Conservation (phyloP, 2,329 filamentous ascomycete genomes). For the Venturia carpophila region DNA sequence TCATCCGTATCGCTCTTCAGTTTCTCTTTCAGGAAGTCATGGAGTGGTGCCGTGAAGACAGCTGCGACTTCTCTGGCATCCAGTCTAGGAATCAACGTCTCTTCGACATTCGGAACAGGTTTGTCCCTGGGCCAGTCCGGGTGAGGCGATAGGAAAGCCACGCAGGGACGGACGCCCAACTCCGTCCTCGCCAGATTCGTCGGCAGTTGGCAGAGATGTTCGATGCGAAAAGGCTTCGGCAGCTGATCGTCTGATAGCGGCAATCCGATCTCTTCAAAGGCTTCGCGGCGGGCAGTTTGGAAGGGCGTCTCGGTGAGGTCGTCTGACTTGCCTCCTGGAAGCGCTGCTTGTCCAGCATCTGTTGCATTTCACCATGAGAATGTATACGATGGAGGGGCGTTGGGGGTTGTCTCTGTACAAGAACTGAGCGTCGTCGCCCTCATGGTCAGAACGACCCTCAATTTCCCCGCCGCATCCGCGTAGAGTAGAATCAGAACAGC, state of each 20-base stretch:
- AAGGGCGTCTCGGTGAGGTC: conserved; percentile 51
- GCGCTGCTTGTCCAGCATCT: conserved; percentile 75
- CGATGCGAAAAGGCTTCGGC: conserved; percentile 70
- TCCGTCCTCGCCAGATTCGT: conserved; percentile 44
- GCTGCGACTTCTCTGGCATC: conserved; percentile 89
- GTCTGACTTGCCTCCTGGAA: conserved; percentile 66
- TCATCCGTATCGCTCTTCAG: conserved; percentile 39
- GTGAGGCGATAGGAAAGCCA: conserved; percentile 50
- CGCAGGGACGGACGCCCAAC: conserved; percentile 42
- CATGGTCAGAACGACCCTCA: conserved; percentile 59
- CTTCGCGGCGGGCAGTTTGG: conserved; percentile 81
- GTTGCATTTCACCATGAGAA: not conserved
- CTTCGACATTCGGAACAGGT: conserved; percentile 44
- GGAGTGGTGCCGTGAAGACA: conserved; percentile 84
- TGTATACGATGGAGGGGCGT: not conserved
- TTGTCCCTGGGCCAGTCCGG: conserved; percentile 14
- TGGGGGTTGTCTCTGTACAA: conserved; percentile 34
- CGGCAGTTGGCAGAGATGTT: conserved; percentile 80
- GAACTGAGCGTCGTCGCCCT: conserved; percentile 51
- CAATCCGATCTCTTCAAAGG: conserved; percentile 87
- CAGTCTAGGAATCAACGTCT: conserved; percentile 67
- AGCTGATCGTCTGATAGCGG: conserved; percentile 62
- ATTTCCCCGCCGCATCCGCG: conserved; percentile 70
- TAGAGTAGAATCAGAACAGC: conserved; percentile 85
- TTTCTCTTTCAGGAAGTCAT: conserved; percentile 62